Conservation (phyloP, 164 flowering plant species). For the Magnolia sinica region DNA sequence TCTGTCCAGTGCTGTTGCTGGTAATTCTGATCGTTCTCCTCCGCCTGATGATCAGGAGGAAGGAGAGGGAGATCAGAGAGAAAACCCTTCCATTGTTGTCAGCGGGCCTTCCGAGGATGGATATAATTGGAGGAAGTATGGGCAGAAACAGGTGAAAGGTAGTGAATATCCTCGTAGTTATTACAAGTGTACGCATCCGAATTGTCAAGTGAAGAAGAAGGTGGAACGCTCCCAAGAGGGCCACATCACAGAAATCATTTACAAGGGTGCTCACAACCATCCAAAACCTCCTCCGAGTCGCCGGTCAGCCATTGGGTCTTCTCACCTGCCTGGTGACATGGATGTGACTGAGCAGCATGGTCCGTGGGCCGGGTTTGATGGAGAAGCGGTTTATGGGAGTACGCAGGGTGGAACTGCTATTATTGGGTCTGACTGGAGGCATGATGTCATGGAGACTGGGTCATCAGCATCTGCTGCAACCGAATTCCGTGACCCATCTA, state of each 20-base stretch:
- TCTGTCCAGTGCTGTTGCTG: conserved; percentile 23
- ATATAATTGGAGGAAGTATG: conserved; percentile 91
- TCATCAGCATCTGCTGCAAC: conserved; percentile 42
- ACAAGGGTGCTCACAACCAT: conserved; percentile 85
- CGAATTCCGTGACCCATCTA: conserved; percentile 42
- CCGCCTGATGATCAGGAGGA: conserved; percentile 55
- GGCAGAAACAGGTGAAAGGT: conserved; percentile 92
- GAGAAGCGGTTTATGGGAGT: conserved; percentile 38
- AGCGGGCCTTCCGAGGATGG: conserved; percentile 65
- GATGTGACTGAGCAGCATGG: conserved; percentile 41
- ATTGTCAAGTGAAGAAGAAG: conserved; percentile 87
- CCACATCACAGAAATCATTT: conserved; percentile 80
- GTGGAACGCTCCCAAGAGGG: conserved; percentile 90
- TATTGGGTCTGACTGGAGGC: conserved; percentile 45
- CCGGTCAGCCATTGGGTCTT: conserved; percentile 51
- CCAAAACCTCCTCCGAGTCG: conserved; percentile 75
- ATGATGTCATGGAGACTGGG: conserved; percentile 50
- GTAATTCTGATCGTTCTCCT: conserved; percentile 39
- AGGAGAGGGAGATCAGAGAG: conserved; percentile 57
- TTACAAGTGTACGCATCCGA: conserved; percentile 80
- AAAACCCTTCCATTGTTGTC: conserved; percentile 27
- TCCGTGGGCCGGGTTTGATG: conserved; percentile 29
- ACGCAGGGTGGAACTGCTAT: conserved; percentile 30
- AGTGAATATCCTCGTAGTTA: conserved; percentile 88
- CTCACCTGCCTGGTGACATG: conserved; percentile 38